phyloP scores from a whole-genome alignment of 805 yeast species.

The Sungouiella thailandica region DNA sequence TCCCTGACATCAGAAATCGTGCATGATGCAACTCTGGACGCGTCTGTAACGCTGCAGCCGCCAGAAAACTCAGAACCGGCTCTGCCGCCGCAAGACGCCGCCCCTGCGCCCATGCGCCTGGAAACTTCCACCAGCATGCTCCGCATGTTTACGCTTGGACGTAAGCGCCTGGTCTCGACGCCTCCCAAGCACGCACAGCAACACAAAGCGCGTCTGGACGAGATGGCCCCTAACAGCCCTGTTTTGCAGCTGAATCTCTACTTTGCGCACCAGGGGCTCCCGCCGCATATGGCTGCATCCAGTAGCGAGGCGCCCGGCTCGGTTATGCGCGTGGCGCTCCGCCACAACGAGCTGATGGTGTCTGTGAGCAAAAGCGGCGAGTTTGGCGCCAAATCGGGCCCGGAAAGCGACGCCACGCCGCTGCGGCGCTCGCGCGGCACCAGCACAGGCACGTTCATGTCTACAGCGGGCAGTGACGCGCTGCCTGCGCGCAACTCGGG shows the following conservation, averaged over 20 bases:
- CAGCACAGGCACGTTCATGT: too few species aligned
- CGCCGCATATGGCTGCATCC: constrained; percentile 42
- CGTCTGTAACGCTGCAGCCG: too few species aligned
- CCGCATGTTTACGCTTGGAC: constrained; percentile 5
- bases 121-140: constrained; percentile 4
- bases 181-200: constrained; percentile 7
- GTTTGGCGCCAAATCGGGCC: not conserved
- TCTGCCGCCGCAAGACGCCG: too few species aligned
- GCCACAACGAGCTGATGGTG: constrained; percentile 36
- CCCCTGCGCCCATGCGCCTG: not conserved
- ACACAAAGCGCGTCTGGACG: constrained; percentile 6
- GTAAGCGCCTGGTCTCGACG: constrained; percentile 9
- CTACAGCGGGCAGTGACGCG: too few species aligned
- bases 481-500: not conserved
- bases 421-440: not conserved
- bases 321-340: constrained; percentile 29
- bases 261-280: constrained; percentile 55
- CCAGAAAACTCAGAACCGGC: too few species aligned
- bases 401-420: not conserved
- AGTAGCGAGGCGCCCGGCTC: constrained; percentile 4
- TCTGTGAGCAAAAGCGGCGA: constrained; percentile 5
- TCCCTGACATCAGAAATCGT: too few species aligned
- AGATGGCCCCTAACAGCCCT: constrained; percentile 15
- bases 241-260: constrained; percentile 41
- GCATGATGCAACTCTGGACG: too few species aligned